A percentile compares a stretch with the other conserved stretches of the same genome.
Evolutionary conservation across 2,329 filamentous ascomycete species (phyloP).

Genomic region (Diaporthe sp.): DNA sequence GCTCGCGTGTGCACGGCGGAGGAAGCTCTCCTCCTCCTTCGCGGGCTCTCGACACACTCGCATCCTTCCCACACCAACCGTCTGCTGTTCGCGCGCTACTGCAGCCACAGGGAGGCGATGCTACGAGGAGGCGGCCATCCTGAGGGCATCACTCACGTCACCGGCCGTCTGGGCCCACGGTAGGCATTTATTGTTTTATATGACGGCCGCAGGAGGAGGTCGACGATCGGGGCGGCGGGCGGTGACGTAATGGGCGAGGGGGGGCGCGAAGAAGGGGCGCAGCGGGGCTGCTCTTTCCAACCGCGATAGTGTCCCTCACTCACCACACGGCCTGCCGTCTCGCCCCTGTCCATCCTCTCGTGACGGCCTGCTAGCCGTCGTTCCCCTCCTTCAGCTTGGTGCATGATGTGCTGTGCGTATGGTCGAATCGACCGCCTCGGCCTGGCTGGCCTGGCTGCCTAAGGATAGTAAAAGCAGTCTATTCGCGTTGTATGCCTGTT

Average conservation of each 20-base stretch:
- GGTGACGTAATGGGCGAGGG: conserved; percentile 29
- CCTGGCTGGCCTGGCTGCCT: conserved; percentile 5
- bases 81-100: conserved; percentile 19
- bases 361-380: background rate
- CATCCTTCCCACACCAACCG: background rate
- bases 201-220: background rate
- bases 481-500: too few species aligned
- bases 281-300: conserved; percentile 1
- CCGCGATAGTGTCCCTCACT: background rate
- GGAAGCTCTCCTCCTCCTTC: conserved; percentile 5
- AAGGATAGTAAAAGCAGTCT: background rate
- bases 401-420: conserved; percentile 13
- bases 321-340: background rate
- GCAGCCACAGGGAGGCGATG: conserved; percentile 32
- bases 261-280: background rate
- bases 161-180: background rate
- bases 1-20: background rate
- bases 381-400: background rate
- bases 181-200: conserved; percentile 7
- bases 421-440: background rate
- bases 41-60: background rate
- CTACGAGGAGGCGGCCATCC: conserved; percentile 26
- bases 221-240: conserved; percentile 28
- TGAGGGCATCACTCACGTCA: conserved; percentile 27
- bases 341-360: conserved; percentile 7